phyloP scores from a whole-genome alignment of 768 basidiomycete species.

The Russula lepida region DNA sequence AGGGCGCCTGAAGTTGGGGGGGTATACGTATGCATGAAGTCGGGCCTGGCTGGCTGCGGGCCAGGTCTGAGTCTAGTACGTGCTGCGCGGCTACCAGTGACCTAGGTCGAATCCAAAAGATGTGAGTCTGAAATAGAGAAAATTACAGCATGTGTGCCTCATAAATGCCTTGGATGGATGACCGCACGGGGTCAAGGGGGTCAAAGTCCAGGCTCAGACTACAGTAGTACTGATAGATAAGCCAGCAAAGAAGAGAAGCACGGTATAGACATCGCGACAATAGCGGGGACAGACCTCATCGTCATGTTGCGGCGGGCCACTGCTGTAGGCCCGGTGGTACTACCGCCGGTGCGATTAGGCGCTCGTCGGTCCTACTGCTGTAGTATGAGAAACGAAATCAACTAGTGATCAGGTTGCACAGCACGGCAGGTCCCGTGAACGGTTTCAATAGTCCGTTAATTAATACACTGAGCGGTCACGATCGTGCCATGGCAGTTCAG shows the following conservation, averaged over 20 bases:
- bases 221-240: no score
- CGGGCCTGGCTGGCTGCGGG: neutral
- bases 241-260: neutral
- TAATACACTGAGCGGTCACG: neutral
- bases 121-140: neutral
- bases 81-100: neutral
- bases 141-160: no score
- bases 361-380: no score
- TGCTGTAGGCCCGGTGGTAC: neutral
- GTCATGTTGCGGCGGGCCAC: neutral
- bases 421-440: neutral
- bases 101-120: neutral
- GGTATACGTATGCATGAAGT: neutral
- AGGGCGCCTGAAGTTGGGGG: neutral
- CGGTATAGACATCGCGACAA: neutral
- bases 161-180: neutral
- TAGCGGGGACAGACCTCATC: neutral
- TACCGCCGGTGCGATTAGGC: neutral
- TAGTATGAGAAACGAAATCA: neutral
- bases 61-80: neutral
- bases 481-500: neutral
- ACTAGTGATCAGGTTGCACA: neutral
- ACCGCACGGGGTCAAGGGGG: neutral
- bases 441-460: neutral
- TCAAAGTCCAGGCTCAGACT: neutral